Base-by-base conservation (phyloP, 225 moss, liverwort and hornwort genomes). In the Straminergon stramineum region DNA sequence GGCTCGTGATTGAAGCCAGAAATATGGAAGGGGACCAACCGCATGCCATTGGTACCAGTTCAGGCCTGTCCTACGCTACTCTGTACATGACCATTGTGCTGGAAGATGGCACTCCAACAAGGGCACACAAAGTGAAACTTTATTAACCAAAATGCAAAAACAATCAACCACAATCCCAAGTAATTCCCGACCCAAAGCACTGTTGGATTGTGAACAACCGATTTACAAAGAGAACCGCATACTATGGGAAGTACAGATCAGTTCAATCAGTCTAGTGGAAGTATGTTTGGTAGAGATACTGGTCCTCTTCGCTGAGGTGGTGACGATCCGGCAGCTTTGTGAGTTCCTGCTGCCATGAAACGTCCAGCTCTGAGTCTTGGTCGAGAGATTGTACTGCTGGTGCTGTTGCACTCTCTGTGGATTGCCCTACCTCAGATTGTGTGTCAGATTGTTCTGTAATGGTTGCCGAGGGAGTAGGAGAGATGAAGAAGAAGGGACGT, bases 251-350 rank as follows among this genome's bases (percentile, higher is more conserved):
- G 56, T 56, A 34, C 64, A 77, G 84, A 56, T 68, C 66, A 61
- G 79, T 39, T 79, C 63, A 19, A 87, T 80, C 84, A 84, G 86
- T 79, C 77, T 89, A 91, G 89, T 83, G 84, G 90, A 93, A 93
- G 91, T 92, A 92, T 26, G 83, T 90, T 80, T 92, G 89, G 30
- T 92, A 91, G 30, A 93, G 84, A 75, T 81, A 73, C 41, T 89
- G 85, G 34, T 92, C 93, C 63, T 90, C 93, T 7, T 94, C 93
- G 73, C 90, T 87, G 63, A 88, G 85, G 82, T 82, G 67, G 61
- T 83, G 86, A 43, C 68, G 86, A 48, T 87, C 79, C 11, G 87
- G 81, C 53, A 88, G 68, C 57, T 71, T 77, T 48, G 74, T 32
- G 28, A 78, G 43, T 31, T 62, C 74, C 62, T 83, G 77, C 71